A percentile compares a stretch with the other conserved stretches of the same genome.
Conservation (phyloP, 2,329 filamentous ascomycete genomes). For the Verticillium nonalfalfae region DNA sequence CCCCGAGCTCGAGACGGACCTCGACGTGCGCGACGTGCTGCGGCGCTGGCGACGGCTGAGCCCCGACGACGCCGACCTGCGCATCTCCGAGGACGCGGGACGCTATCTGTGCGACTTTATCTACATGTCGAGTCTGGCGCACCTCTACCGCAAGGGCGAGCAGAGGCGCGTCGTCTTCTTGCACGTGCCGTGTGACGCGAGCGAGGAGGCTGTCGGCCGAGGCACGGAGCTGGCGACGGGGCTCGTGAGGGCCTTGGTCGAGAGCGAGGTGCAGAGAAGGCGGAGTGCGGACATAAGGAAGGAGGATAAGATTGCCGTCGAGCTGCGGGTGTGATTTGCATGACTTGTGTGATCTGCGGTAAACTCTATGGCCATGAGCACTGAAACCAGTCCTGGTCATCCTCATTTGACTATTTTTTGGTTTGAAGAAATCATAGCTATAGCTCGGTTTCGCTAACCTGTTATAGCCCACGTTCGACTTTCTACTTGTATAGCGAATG, state of each 20-base stretch:
- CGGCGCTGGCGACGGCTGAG: conserved; percentile 45
- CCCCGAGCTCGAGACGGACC: conserved; percentile 47
- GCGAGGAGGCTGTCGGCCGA: conserved; percentile 36
- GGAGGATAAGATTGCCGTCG: conserved; percentile 10
- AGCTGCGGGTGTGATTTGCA: conserved; percentile 7
- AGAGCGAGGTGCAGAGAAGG: conserved; percentile 33
- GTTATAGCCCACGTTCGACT: too few relatives aligned
- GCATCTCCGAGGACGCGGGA: conserved; percentile 64
- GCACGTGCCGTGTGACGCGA: conserved; percentile 60
- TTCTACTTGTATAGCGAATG: too few relatives aligned
- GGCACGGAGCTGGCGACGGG: conserved; percentile 48
- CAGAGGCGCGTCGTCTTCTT: conserved; percentile 57
- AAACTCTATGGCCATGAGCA: too few relatives aligned
- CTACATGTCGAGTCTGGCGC: conserved; percentile 62
- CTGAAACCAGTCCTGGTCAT: too few relatives aligned
- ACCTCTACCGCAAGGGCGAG: conserved; percentile 40
- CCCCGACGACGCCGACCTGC: conserved; percentile 36
- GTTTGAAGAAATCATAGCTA: too few relatives aligned
- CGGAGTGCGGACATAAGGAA: neutral
- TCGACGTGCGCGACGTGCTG: conserved; percentile 53
- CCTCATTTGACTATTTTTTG: too few relatives aligned
- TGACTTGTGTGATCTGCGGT: neutral
- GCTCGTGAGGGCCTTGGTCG: conserved; percentile 50
- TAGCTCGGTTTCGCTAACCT: too few relatives aligned
- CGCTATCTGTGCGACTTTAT: conserved; percentile 75